Base-by-base conservation (phyloP, 2,329 filamentous ascomycete species). In the Phoma sp. region DNA sequence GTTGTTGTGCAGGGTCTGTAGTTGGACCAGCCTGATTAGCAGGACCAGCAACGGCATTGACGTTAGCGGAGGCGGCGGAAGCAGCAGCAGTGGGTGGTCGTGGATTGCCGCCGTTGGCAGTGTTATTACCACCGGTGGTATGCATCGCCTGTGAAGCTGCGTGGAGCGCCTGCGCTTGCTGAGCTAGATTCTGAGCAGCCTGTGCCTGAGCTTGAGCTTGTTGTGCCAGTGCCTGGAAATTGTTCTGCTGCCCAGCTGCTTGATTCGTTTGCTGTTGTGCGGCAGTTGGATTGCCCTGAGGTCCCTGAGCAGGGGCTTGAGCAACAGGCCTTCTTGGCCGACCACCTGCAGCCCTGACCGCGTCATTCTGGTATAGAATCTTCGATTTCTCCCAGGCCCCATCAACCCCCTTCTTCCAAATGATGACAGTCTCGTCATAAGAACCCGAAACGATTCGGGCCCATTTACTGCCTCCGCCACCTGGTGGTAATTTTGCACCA, bases 381-480 rank as follows among this genome's bases (percentile, higher is more conserved):
- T 93, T 90, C 30, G 86, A 86, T 48, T 88, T 86, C 62, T 87
- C 87, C 93, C 95, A 98, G 24, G 89, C 85, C 2, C 93, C 93
- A 61, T 95, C 87, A 2, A 86, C 85, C 60, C 96, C 89, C 57
- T 91, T 88, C 63, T 90, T 89, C 95, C 95, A 99, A 52, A 99
- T 90, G 61, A 97, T 93, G 64, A 99, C 91, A 9, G 87, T 93
- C 77, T 96, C 91, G 64, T 99, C 95, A 65, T 99, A 99, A 0
- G 92, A 96, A 2, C 95, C 95, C 6, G 93, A 97, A 3, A 99
- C 91, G 55, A 99, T 99, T n/a, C 93, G 88, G 8, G 89, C 91
- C 79, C 93, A 97, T 62, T 83, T 87, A 67, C 91, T 91, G 24
- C 93, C 92, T 35, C 93, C 93, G 23, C 93, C 93, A 10, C 93